Conservation (phyloP, 2,329 filamentous ascomycete species). For the Colletotrichum sansevieriae region DNA sequence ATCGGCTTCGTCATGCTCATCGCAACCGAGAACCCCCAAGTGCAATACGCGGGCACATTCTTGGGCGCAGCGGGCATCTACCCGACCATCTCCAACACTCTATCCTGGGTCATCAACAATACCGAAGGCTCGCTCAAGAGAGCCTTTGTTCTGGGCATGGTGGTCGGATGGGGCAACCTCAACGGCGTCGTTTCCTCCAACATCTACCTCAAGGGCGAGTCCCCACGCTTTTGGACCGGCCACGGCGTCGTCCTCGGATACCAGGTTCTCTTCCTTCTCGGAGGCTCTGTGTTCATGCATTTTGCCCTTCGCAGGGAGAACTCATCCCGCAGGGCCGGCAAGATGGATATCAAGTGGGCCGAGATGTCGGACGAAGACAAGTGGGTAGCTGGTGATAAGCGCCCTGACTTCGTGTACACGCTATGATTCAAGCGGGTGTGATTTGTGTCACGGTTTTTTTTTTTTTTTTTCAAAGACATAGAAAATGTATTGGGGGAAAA, state of each 20-base stretch:
- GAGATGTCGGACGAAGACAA: slow-evolving; percentile 68
- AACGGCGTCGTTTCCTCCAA: slow-evolving; percentile 78
- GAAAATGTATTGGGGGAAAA: background rate
- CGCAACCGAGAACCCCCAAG: slow-evolving; percentile 61
- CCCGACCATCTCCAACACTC: slow-evolving; percentile 77
- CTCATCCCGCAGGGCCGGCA: slow-evolving; percentile 65
- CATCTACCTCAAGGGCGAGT: slow-evolving; percentile 64
- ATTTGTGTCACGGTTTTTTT: background rate
- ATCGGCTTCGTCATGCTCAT: slow-evolving; percentile 77
- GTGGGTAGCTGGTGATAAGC: slow-evolving; percentile 68
- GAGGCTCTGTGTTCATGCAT: slow-evolving; percentile 74
- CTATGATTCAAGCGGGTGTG: slow-evolving; percentile 39
- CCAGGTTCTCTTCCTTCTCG: slow-evolving; percentile 72
- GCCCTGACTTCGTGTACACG: slow-evolving; percentile 53
- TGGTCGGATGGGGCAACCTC: slow-evolving; percentile 84
- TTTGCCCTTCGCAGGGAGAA: slow-evolving; percentile 71
- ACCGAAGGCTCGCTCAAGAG: slow-evolving; percentile 72
- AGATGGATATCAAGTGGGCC: slow-evolving; percentile 67
- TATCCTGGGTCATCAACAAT: slow-evolving; percentile 80
- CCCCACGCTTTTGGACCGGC: slow-evolving; percentile 57
- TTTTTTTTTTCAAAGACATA: background rate
- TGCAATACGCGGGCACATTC: slow-evolving; percentile 78
- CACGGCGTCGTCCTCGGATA: slow-evolving; percentile 76
- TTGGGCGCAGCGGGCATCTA: slow-evolving; percentile 80
- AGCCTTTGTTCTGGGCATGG: slow-evolving; percentile 78